Evolutionary conservation across 1,139 yeast genomes (phyloP).

Genomic region (Geotrichum macrosporum): DNA sequence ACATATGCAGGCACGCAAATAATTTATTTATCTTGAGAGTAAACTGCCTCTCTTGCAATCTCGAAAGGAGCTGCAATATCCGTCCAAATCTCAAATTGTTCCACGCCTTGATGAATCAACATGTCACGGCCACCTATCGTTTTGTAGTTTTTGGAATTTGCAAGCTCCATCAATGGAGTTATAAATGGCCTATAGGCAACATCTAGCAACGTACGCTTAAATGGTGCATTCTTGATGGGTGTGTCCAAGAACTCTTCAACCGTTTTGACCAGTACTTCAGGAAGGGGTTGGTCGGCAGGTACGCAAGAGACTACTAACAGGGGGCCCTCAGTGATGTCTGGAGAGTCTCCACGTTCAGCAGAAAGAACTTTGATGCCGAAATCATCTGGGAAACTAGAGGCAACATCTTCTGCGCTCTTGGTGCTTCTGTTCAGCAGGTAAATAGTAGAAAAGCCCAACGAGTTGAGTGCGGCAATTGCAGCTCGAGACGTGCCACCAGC

Average conservation of each 20-base stretch:
- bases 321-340: conserved; percentile 38
- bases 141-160: conserved; percentile 60
- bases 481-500: conserved; percentile 99
- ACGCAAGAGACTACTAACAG: conserved; percentile 76
- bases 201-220: conserved; percentile 60
- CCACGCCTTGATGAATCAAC: conserved; percentile 89
- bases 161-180: conserved; percentile 80
- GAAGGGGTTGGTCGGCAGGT: conserved; percentile 81
- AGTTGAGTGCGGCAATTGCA: conserved; percentile 79
- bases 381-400: conserved; percentile 54
- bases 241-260: conserved; percentile 42
- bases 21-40: conserved; percentile 8
- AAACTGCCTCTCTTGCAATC: conserved; percentile 25
- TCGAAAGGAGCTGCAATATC: conserved; percentile 46
- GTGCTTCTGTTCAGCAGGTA: conserved; percentile 79
- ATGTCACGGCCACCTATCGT: conserved; percentile 84
- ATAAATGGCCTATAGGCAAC: conserved; percentile 89
- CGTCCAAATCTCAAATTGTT: conserved; percentile 77
- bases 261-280: conserved; percentile 46
- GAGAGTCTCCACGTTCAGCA: conserved; percentile 38
- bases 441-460: conserved; percentile 72
- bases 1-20: too few species aligned
- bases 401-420: conserved; percentile 58
- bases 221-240: conserved; percentile 36
- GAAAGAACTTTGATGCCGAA: conserved; percentile 60